phyloP scores from a whole-genome alignment of 2,329 filamentous ascomycete genomes.

The Tolypocladium paradoxum region DNA sequence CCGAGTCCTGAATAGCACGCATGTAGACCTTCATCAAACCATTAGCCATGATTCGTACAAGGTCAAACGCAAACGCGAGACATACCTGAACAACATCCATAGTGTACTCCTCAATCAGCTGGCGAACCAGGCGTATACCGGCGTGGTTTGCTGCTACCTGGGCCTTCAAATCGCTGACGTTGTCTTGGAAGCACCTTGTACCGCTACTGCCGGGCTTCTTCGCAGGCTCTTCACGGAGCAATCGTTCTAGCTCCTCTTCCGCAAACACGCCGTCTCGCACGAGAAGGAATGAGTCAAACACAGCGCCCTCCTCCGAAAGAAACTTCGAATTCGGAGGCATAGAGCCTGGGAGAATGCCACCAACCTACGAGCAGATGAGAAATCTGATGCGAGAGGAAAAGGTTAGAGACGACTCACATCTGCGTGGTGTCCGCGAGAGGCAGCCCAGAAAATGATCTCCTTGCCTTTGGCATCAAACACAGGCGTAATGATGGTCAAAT shows the following conservation, averaged over 20 bases:
- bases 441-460: slow-evolving; percentile 38
- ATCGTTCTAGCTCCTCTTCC: slow-evolving; percentile 61
- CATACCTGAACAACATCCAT: no score
- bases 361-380: no score
- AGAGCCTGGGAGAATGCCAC: slow-evolving; percentile 68
- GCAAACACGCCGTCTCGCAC: slow-evolving; percentile 70
- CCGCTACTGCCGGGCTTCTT: slow-evolving; percentile 67
- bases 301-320: slow-evolving; percentile 53
- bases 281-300: slow-evolving; percentile 56
- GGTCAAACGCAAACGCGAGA: no score
- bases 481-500: slow-evolving; percentile 25
- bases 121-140: slow-evolving; percentile 65
- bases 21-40: slow-evolving; percentile 49
- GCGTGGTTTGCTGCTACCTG: slow-evolving; percentile 82
- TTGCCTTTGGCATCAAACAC: slow-evolving; percentile 29
- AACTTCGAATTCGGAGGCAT: slow-evolving; percentile 69
- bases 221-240: slow-evolving; percentile 63
- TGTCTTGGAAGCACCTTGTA: slow-evolving; percentile 69
- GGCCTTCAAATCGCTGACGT: slow-evolving; percentile 77
- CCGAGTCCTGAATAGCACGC: slow-evolving; percentile 29
- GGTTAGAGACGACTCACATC: no score
- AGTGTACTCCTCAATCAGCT: no score
- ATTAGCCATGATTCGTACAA: no score
- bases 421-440: slow-evolving; percentile 43
- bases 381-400: no score